A percentile compares a stretch with the other conserved stretches of the same genome.
Evolutionary conservation across 139 green algal species (phyloP).

Genomic region (Tetradesmus lagerheimii): DNA sequence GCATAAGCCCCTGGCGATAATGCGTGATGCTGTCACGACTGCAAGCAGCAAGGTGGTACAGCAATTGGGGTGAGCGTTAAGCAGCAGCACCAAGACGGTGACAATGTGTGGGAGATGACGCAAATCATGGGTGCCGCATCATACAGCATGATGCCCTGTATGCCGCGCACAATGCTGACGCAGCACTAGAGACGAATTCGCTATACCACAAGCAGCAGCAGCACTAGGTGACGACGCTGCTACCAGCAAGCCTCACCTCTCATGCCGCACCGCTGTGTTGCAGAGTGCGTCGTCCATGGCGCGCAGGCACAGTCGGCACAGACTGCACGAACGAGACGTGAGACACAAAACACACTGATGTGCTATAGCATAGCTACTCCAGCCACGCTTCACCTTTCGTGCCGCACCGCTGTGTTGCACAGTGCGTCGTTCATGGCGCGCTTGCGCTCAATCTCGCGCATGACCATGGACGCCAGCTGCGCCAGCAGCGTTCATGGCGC

Average conservation of each 20-base stretch:
- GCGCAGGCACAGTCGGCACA: too few relatives aligned
- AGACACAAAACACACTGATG: too few relatives aligned
- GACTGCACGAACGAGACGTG: too few relatives aligned
- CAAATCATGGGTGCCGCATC: conserved; percentile 37
- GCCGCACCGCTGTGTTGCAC: conserved; percentile 33
- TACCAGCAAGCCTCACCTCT: too few relatives aligned
- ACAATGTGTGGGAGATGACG: not conserved
- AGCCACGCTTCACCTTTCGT: not conserved
- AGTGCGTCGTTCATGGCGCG: conserved; percentile 41
- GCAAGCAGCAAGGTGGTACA: not conserved
- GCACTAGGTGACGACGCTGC: too few relatives aligned
- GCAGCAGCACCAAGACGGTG: not conserved
- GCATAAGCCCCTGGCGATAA: conserved; percentile 48
- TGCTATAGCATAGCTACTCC: too few relatives aligned
- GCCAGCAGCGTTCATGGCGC: conserved; percentile 36
- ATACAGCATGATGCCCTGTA: conserved; percentile 44
- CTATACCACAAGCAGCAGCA: too few relatives aligned
- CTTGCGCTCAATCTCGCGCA: conserved; percentile 49
- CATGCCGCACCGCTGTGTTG: conserved; percentile 24
- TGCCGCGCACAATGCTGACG: not conserved
- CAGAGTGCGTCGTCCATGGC: conserved; percentile 39
- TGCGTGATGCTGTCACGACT: conserved; percentile 43
- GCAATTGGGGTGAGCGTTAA: not conserved
- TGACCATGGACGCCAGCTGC: conserved; percentile 47
- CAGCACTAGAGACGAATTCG: too few relatives aligned